Base-by-base conservation (phyloP, 208 protist species). In the Acanthamoeba triangularis region DNA sequence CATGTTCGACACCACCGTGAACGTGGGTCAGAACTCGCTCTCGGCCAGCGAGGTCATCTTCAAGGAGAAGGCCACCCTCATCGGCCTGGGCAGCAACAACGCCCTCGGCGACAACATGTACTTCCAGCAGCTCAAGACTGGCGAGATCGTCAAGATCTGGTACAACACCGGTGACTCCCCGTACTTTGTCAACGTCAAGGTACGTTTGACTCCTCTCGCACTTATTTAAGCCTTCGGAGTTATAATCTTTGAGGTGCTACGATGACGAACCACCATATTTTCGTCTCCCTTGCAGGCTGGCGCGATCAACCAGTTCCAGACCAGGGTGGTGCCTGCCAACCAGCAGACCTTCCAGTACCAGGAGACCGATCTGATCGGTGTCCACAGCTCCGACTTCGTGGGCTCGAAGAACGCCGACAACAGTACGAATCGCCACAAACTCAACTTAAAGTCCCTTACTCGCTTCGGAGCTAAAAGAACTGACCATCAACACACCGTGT, bases 31-130 rank as follows among this genome's bases (percentile, higher is more conserved):
- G 87, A 88, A 94, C 65, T 63, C 72, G 14, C 33, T 41, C 35
- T 54, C 90, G 8, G 35, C 6, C 18, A 23, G 76, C 59, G 44
- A 49, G 37, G 28, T 28, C 47, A 18, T 44, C 65, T 91, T 49
- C 85, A 18, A 35, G 63, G 30, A 74, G 11, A 49, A 56, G 56
- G 28, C 28, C 54, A 63, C 67, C 30, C n/a, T 11, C 14, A 18
- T 93, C 35, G 59, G 56, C 1, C 33, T 74, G 5, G 78, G 78
- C 33, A 59, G 82, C 65, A 49, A 30, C 90, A 63, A 41, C 33
- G 16, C 96, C 33, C 80, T 96, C 13, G 96, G 96, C 28, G 61
- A 96, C 44, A 78, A 96, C 72, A 94, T 96, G 78, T 96, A 96
- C 72, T 96, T 91, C 67, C 47, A 95, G 52, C 96, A 96, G 88